Base-by-base conservation (phyloP, 305 asterid species). In the Fraxinus ornus region DNA sequence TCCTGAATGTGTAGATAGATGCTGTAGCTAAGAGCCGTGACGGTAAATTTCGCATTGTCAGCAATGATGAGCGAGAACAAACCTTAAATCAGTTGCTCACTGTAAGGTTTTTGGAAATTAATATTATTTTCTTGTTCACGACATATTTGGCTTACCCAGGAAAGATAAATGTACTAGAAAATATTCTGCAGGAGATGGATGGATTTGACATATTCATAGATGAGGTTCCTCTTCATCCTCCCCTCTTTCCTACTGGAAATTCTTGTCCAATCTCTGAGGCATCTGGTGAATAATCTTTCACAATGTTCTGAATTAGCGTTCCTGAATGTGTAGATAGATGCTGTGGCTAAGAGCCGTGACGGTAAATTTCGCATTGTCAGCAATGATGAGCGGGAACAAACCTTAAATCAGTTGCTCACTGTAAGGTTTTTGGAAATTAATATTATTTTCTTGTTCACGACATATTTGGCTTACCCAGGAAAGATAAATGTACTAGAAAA, bases 1-100 rank as follows among this genome's bases (percentile, higher is more conserved):
- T 72, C 70, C 79, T 83, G 76, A 79, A 82, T 86, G 36, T 91
- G 87, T 91, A 96, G 98, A 97, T 97, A 89, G 99, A 97, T 90
- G 99, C 98, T 66, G 99, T 97, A 47, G 99, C 99, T 83, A 97
- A 97, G 93, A 97, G 98, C 84, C 98, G 98, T 83, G 99, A 97
- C 89, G 98, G 99, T 78, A 93, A 84, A 88, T 93, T 90, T 83
- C 98, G 98, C 77, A 85, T 93, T 80, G 98, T 89, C 87, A 97
- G 98, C 88, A 97, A 97, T 88, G 99, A 97, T 86, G 98, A 97
- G 87, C 89, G 99, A 86, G 99, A 97, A 80, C 98, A 95, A 86
- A 97, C 99, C 84, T 87, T 95, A 86, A 97, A 97, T 85, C 99
- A 97, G 89, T 93, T 95, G 80, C 99, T 97, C 79, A 95, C 98